Evolutionary conservation across 331 rosid species (phyloP), one percentile per base, ranked within the genome.

Genomic region (Rhamnella rubrinervis): DNA sequence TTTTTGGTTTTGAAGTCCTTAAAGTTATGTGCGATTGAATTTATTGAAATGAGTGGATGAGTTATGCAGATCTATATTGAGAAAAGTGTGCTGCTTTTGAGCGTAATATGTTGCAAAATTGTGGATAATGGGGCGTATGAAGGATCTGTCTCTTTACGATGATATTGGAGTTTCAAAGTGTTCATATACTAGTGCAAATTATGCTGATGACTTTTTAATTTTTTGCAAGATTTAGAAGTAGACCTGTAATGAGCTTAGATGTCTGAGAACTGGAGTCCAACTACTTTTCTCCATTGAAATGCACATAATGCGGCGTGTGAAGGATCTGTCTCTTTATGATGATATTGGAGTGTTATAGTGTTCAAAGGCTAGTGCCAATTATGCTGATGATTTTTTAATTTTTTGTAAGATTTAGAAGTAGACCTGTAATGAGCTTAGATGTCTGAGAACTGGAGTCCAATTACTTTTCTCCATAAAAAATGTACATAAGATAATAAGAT

Each of bases 11-110:
- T 59, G 7, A 28, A 44, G 53, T 14, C 7, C 61, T 35, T 50
- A 21, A 15, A 18, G 26, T 66, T 57, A 53, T 23, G 12, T 31
- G 61, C 6, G 1, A 40, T 55, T 62, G 77, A 35, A 19, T 67
- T 71, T 71, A 81, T 17, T 38, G 69, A 63, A 68, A 80, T 67
- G 78, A 66, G 41, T 19, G 68, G 31, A 21, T 76, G 75, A 68
- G 53, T 72, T 71, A 49, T 55, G 56, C 59, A 72, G 85, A 80
- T 80, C 85, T 80, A 77, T 66, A 67, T 23, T 46, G 72, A 47
- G 57, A 59, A 55, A 65, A 18, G 44, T 65, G 46, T 58, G 66
- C 55, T 57, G 62, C 72, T 61, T 51, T n/a, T 31, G 61, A 66
- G 69, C 37, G 21, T 61, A n/a, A 13, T 19, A 26, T 35, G 41